These are phyloP conservation scores for Artemisia argyi DNA, from an alignment of 129 eudicot genomes.

Conservation along the genomic window DNA sequence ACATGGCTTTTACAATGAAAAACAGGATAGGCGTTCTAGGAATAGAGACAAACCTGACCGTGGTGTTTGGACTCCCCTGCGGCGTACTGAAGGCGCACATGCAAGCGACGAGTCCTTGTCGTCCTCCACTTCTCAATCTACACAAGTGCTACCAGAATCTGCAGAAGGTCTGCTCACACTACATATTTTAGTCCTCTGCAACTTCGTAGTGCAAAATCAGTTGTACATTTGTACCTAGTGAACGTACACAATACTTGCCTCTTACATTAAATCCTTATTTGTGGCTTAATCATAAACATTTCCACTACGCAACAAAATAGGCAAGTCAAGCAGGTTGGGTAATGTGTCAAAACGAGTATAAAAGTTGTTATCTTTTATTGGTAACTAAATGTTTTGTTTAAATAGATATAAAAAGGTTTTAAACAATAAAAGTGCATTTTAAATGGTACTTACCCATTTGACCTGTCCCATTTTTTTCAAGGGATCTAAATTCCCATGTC, in stretches of 20 bases:
- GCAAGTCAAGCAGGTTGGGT: background rate
- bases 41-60: constrained; percentile 94
- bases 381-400: too few relatives aligned
- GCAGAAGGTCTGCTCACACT: constrained; percentile 46
- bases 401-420: too few relatives aligned
- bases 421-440: too few relatives aligned
- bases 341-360: background rate
- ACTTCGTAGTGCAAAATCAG: background rate
- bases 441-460: too few relatives aligned
- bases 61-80: constrained; percentile 95
- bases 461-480: background rate
- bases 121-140: constrained; percentile 47
- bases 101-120: constrained; percentile 50
- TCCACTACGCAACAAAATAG: background rate
- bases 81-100: constrained; percentile 60
- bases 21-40: constrained; percentile 69
- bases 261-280: too few relatives aligned
- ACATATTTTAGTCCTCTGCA: constrained; percentile 3
- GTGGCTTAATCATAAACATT: constrained; percentile 2
- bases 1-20: constrained; percentile 47
- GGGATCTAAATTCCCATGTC: background rate
- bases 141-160: constrained; percentile 39
- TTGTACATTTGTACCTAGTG: background rate
- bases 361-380: too few relatives aligned
- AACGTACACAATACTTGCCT: background rate